These are phyloP conservation scores for Balakata baccata DNA, from an alignment of 345 rosid genomes.

Conservation along the genomic window DNA sequence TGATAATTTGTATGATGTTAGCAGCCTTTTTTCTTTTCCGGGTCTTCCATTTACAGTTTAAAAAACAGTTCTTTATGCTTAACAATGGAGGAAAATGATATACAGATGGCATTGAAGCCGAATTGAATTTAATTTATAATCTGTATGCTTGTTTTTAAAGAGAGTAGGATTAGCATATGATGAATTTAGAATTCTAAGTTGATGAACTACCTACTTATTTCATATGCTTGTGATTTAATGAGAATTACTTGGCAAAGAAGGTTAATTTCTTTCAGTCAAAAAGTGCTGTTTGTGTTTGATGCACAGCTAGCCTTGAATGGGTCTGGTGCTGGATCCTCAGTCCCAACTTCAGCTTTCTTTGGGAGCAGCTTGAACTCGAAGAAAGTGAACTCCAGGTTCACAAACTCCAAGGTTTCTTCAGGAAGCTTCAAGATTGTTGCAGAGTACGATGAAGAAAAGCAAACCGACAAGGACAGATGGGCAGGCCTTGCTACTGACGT, in stretches of 20 bases:
- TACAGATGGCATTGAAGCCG: no score
- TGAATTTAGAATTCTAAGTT: no score
- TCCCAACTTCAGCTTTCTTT: constrained; percentile 61
- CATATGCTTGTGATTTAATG: no score
- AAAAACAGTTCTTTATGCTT: background rate
- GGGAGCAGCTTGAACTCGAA: constrained; percentile 53
- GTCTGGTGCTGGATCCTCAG: constrained; percentile 52
- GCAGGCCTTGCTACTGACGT: constrained; percentile 58
- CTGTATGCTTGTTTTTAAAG: no score
- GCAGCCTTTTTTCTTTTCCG: background rate
- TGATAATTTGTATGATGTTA: background rate
- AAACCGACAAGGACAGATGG: constrained; percentile 75
- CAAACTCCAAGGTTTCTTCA: constrained; percentile 27
- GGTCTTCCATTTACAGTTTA: background rate
- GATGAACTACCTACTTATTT: no score
- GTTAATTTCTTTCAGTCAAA: no score
- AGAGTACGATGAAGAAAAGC: constrained; percentile 52
- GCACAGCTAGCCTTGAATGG: constrained; percentile 78
- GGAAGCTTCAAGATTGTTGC: constrained; percentile 56
- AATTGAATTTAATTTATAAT: no score
- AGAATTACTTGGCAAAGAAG: no score
- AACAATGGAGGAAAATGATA: no score
- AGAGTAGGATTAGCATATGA: no score
- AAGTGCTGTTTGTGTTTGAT: background rate
- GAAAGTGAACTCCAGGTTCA: constrained; percentile 55